Percentiles rank a stretch among this genome's conserved stretches.
phyloP scores from a whole-genome alignment of 495 filamentous ascomycete genomes.

The Penicillium steckii region DNA sequence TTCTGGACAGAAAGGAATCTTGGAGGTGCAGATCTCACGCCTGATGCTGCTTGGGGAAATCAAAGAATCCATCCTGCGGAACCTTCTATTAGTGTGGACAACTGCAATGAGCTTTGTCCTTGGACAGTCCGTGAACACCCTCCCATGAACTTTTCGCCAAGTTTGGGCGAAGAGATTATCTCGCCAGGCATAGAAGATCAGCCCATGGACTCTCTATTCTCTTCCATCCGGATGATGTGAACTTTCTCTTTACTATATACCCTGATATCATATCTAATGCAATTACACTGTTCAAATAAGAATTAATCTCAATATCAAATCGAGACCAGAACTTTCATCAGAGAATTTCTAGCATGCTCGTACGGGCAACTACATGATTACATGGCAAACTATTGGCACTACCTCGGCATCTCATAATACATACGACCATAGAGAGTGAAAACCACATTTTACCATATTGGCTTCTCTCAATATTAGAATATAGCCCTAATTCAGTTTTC shows the following conservation, averaged over 20 bases:
- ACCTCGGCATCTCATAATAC: too few relatives aligned
- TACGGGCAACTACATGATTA: too few relatives aligned
- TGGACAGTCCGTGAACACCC: slow-evolving; percentile 47
- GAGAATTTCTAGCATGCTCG: too few relatives aligned
- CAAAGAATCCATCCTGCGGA: slow-evolving; percentile 47
- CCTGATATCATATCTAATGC: too few relatives aligned
- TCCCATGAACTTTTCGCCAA: slow-evolving; percentile 32
- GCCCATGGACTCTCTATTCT: slow-evolving; percentile 38
- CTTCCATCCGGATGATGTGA: slow-evolving; percentile 40
- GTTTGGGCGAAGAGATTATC: slow-evolving; percentile 38
- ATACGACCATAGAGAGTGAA: too few relatives aligned
- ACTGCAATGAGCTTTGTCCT: slow-evolving; percentile 44
- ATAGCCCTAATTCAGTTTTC: too few relatives aligned
- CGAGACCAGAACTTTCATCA: neutral
- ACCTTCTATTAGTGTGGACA: slow-evolving; percentile 34
- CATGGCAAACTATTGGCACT: too few relatives aligned
- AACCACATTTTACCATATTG: too few relatives aligned
- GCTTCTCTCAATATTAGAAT: too few relatives aligned
- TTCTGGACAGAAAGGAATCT: slow-evolving; percentile 43
- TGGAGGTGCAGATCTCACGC: slow-evolving; percentile 27
- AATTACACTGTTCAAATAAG: too few relatives aligned
- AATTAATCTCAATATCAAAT: neutral
- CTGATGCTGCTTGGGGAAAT: slow-evolving; percentile 34
- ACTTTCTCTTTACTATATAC: slow-evolving; percentile 1
- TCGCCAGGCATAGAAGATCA: slow-evolving; percentile 36